Conservation (phyloP, 306 rosid species). For the Pyrus communis region DNA sequence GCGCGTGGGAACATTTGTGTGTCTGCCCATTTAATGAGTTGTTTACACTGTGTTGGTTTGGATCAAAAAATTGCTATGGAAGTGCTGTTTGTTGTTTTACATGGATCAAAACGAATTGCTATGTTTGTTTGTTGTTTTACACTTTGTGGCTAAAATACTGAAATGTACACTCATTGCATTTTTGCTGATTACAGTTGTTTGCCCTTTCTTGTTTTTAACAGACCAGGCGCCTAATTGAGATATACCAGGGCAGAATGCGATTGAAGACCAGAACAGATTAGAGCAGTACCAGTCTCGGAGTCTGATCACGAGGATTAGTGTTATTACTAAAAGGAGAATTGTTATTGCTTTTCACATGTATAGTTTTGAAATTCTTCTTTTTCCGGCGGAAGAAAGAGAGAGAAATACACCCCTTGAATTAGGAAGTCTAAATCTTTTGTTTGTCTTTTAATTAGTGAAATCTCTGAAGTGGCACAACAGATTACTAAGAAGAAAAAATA, state of each 20-base stretch:
- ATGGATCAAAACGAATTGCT: not conserved
- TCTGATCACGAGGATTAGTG: constrained; percentile 22
- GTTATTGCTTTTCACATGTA: not conserved
- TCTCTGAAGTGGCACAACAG: not conserved
- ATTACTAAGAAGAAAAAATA: not conserved
- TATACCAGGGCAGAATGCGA: constrained; percentile 15
- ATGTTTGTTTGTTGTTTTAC: not conserved
- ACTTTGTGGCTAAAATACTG: not conserved
- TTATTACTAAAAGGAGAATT: not conserved
- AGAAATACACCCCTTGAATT: not conserved
- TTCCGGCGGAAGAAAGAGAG: not conserved
- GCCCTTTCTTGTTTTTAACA: not conserved
- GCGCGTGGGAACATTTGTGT: too few relatives aligned
- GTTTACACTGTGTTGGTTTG: not conserved
- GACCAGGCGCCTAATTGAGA: constrained; percentile 25
- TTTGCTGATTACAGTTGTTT: not conserved
- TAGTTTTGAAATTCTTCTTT: not conserved
- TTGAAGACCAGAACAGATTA: constrained; percentile 35
- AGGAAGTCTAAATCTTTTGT: not conserved
- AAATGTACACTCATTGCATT: not conserved
- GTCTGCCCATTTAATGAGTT: too few relatives aligned
- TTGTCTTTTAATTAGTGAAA: not conserved
- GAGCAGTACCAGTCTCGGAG: constrained; percentile 21
- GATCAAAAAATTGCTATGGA: not conserved
- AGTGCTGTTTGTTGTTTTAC: not conserved